Base-by-base conservation (phyloP, 495 filamentous ascomycete genomes). In the Collariella sp. region DNA sequence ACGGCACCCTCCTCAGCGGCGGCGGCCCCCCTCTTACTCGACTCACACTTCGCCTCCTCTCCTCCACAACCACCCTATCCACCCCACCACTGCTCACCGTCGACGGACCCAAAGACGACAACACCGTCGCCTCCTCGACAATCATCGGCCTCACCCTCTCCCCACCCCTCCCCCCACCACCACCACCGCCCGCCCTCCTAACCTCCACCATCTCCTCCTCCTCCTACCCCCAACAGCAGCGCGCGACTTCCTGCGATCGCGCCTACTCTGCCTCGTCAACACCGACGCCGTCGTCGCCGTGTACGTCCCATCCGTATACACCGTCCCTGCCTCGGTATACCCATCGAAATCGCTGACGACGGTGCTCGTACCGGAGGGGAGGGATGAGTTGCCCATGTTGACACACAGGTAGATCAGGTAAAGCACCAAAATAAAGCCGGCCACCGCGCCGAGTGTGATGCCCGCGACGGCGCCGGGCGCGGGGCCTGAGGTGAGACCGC, bases 361-460 rank as follows among this genome's bases (percentile, higher is more conserved):
- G 2, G 43, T 55, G 12, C 18, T 33, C 13, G 45, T 35, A 16
- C 33, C 43, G 35, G 10, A 18, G 10, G 10, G n/a, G 23, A 1
- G 10, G n/a, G 23, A 1, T 24, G 61, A 38, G 42, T 62, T 58
- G 5, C 77, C 75, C n/a, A 79, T 67, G 59, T 76, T 77, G 59
- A 88, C 69, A 52, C 78, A 81, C 20, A 79, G 79, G 69, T 86
- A 91, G 61, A 94, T 66, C 0, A 93, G 74, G 74, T 81, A 89
- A 34, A 93, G 74, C 29, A 91, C 50, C 2, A 96, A 73, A 15
- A 91, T 62, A 72, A 95, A 90, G 50, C 85, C 89, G n/a, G 73
- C 79, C n/a, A 95, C 83, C 44, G 80, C 78, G 58, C 90, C 90
- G 31, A 96, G 79, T 22, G 89, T 81, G 49, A 94, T 91, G 56